Base-by-base conservation (phyloP, 176 grass and related monocot genomes). In the Otatea glauca region DNA sequence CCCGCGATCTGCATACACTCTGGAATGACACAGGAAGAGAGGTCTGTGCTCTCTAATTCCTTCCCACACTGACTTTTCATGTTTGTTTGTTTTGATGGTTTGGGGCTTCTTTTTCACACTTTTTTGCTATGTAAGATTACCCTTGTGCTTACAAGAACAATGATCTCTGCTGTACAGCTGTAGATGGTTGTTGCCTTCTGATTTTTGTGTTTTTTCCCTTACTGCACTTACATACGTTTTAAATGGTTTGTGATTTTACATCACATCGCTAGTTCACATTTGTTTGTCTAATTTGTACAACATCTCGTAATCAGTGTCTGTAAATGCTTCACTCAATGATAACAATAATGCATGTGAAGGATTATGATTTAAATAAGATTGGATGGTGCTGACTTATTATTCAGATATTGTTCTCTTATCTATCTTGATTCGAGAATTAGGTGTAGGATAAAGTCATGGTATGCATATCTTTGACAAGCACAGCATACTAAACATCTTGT, bases 1-100 rank as follows among this genome's bases (percentile, higher is more conserved):
- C 92, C 92, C 32, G 87, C 92, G 4, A 94, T 94, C 59, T 94
- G 89, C 77, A 94, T 94, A 29, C 92, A 94, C 54, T 94, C 89
- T 87, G 92, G 89, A 49, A 94, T 94, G 92, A 66, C 89, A 1
- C 89, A 94, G 65, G 92, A 94, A 72, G 92, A 94, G 65, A 89
- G 92, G 86, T 93, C 41, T 69, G 55, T 71, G 21, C 4, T 76
- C 7, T 79, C 29, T n/a, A 65, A 60, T 42, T 55, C 14, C 16
- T 42, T 65, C 0, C 1, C 12, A 47, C 35, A 2, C 24, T 58
- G 9, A 24, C 2, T 5, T 43, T 60, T 47, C n/a, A n/a, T n/a
- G n/a, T n/a, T n/a, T 82, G 50, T 59, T 75, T 25, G 18, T 56
- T 75, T 58, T 11, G 32, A 56, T 37, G 16, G n/a, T 60, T 11